These are phyloP conservation scores for Solanum appendiculatum DNA, from an alignment of 257 asterid genomes.

Conservation along the genomic window DNA sequence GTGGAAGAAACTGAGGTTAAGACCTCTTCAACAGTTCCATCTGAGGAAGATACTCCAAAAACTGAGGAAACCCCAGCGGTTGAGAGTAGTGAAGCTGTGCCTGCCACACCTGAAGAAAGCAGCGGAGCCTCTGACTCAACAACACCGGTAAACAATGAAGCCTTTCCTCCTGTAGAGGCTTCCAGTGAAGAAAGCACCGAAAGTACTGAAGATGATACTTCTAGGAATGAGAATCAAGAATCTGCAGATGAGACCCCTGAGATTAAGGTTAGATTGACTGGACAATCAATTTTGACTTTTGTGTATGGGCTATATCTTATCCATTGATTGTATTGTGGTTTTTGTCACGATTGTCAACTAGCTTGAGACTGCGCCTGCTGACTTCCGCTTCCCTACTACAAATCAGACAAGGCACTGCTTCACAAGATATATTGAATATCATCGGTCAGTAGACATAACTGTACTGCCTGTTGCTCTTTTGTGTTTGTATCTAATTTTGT, in stretches of 20 bases:
- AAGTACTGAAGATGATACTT: constrained; percentile 31
- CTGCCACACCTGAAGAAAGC: constrained; percentile 25
- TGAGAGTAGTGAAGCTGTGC: constrained; percentile 32
- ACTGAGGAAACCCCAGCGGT: constrained; percentile 32
- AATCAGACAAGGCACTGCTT: constrained; percentile 97
- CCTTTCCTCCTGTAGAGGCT: constrained; percentile 33
- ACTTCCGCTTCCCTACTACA: constrained; percentile 95
- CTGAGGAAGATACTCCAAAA: constrained; percentile 28
- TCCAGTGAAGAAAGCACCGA: constrained; percentile 31
- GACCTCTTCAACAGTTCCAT: constrained; percentile 18
- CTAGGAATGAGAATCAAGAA: constrained; percentile 30
- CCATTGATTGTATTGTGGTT: neutral
- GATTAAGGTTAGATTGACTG: constrained; percentile 41
- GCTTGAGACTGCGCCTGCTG: constrained; percentile 99
- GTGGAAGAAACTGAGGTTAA: constrained; percentile 40
- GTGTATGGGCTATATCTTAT: neutral
- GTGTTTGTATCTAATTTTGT: neutral
- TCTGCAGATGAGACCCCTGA: constrained; percentile 52
- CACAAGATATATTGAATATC: constrained; percentile 86
- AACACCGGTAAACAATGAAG: constrained; percentile 36
- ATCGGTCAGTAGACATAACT: constrained; percentile 40
- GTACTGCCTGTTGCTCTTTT: neutral
- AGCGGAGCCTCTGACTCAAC: constrained; percentile 8
- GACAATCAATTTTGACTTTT: neutral
- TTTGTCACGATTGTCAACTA: constrained; percentile 8